A percentile compares a stretch with the other conserved stretches of the same genome.
These are phyloP conservation scores for Diaporthe sp. DNA, from an alignment of 2,329 filamentous ascomycete species.

Conservation along the genomic window DNA sequence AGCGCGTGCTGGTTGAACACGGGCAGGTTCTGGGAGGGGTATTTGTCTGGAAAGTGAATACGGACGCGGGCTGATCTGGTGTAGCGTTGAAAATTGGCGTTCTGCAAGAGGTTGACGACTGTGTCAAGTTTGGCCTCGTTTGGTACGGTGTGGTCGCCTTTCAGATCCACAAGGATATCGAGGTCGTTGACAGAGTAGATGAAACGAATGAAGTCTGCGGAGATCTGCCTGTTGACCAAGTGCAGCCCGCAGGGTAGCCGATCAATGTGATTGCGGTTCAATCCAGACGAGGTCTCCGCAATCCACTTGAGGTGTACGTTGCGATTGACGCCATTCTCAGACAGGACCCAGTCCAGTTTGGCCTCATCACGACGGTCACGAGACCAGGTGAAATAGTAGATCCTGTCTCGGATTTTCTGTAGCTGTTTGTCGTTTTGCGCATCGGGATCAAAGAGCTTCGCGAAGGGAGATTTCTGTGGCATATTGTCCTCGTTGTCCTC, in stretches of 20 bases:
- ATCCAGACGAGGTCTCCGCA: background rate
- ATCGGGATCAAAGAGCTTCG: conserved; percentile 32
- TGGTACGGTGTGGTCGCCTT: conserved; percentile 21
- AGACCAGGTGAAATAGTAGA: conserved; percentile 38
- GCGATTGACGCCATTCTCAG: conserved; percentile 40
- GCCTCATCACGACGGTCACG: conserved; percentile 33
- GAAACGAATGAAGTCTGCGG: conserved; percentile 39
- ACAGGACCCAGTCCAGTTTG: conserved; percentile 39
- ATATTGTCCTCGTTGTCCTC: background rate
- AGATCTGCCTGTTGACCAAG: conserved; percentile 39
- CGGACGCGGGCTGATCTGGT: conserved; percentile 36
- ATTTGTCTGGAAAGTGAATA: conserved; percentile 40
- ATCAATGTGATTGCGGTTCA: background rate
- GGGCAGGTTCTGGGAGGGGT: conserved; percentile 36
- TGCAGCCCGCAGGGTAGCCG: conserved; percentile 22
- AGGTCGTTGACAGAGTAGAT: conserved; percentile 38
- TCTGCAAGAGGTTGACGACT: conserved; percentile 16
- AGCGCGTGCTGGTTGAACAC: conserved; percentile 36
- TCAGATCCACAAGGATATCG: conserved; percentile 39
- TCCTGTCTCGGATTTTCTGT: conserved; percentile 33
- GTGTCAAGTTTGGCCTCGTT: conserved; percentile 25
- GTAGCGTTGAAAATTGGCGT: conserved; percentile 36
- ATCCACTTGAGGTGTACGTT: conserved; percentile 31
- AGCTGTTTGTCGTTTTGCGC: background rate
- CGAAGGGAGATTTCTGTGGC: background rate